Conservation (phyloP, 768 basidiomycete species). For the Rhodotorula graminis region DNA sequence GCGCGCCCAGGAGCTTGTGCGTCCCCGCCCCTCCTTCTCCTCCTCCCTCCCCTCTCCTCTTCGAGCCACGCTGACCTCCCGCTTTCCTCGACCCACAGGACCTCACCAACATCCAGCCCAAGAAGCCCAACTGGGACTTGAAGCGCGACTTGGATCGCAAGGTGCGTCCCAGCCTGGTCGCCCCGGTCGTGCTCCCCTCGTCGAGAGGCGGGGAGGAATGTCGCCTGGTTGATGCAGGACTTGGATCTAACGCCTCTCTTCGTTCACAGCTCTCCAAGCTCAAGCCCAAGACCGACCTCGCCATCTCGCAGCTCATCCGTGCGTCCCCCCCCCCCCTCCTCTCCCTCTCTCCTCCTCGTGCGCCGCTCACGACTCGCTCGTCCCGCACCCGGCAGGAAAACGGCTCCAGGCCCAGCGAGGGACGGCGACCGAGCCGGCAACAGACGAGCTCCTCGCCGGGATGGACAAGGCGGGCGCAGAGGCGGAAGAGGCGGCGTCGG, state of each 20-base stretch:
- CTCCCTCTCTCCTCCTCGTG: not conserved
- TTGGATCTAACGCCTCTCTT: too few relatives aligned
- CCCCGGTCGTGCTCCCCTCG: too few relatives aligned
- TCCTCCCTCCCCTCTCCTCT: not conserved
- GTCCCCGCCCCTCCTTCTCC: constrained; percentile 41
- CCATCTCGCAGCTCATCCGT: constrained; percentile 91
- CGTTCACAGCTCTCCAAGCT: constrained; percentile 54
- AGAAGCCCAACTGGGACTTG: constrained; percentile 65
- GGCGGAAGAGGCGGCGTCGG: constrained; percentile 3
- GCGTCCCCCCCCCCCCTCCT: constrained; percentile 45
- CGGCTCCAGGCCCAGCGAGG: constrained; percentile 33
- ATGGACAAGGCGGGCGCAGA: constrained; percentile 23
- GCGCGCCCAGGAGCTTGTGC: constrained; percentile 78
- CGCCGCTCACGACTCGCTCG: not conserved
- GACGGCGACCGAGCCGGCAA: constrained; percentile 7
- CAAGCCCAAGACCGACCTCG: constrained; percentile 85
- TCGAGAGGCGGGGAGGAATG: too few relatives aligned
- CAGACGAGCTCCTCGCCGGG: constrained; percentile 25
- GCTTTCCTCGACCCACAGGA: constrained; percentile 43
- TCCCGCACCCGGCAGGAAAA: constrained; percentile 12
- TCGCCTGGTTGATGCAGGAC: too few relatives aligned
- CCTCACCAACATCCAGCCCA: constrained; percentile 61
- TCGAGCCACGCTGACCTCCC: not conserved
- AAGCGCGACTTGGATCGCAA: constrained; percentile 71
- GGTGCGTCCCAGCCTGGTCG: constrained; percentile 45